Evolutionary conservation across 176 grass and related monocot species (phyloP).

Genomic region (Guadua angustifolia): DNA sequence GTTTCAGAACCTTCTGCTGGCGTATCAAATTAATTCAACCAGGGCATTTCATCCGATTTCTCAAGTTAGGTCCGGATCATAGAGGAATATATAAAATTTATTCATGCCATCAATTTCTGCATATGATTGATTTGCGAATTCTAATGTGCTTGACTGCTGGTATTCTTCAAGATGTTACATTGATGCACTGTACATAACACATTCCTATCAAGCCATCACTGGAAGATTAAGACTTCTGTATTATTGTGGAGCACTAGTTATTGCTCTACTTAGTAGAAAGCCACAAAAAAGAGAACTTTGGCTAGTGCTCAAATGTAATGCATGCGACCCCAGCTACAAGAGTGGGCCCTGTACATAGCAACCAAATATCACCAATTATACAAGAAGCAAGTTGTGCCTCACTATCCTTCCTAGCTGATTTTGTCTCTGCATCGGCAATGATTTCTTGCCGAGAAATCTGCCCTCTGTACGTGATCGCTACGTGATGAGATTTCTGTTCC

Average conservation of each 20-base stretch:
- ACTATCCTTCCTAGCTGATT: constrained; percentile 5
- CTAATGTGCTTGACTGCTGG: neutral
- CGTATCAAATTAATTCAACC: constrained; percentile 26
- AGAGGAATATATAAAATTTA: neutral
- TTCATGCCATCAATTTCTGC: neutral
- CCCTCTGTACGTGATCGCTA: constrained; percentile 36
- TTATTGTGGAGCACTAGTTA: constrained; percentile 23
- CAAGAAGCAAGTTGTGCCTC: constrained; percentile 27
- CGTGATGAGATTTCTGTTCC: constrained; percentile 22
- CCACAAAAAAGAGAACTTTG: neutral
- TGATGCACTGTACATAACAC: constrained; percentile 44
- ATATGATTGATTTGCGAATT: constrained; percentile 3
- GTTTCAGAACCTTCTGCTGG: constrained; percentile 44
- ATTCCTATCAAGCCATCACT: constrained; percentile 17
- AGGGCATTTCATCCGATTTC: constrained; percentile 24
- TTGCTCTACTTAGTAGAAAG: constrained; percentile 33
- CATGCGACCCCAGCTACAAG: neutral
- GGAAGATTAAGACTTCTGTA: constrained; percentile 18
- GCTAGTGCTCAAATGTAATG: constrained; percentile 14
- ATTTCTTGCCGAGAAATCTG: constrained; percentile 12
- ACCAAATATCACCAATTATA: constrained; percentile 36
- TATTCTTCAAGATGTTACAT: constrained; percentile 28
- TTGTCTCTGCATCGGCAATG: constrained; percentile 34
- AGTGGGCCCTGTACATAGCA: constrained; percentile 52
- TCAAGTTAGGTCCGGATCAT: neutral